Evolutionary conservation across 768 basidiomycete genomes (phyloP).

Genomic region (Termitomyces sp.): DNA sequence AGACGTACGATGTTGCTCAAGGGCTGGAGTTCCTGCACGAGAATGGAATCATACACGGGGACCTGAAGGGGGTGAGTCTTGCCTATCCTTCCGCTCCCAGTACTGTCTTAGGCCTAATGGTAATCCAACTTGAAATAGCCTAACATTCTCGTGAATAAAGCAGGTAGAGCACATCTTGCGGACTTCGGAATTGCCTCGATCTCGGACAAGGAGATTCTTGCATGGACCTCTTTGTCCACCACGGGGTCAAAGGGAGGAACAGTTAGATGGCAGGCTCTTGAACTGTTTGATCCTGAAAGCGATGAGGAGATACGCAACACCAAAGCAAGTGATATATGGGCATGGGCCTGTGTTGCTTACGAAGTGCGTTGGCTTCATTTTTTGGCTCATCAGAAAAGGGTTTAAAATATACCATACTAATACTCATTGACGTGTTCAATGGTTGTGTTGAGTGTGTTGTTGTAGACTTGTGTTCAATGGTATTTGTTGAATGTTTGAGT

Average conservation of each 20-base stretch:
- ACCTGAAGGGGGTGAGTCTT: conserved; percentile 2
- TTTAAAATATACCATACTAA: too few relatives aligned
- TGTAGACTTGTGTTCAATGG: too few relatives aligned
- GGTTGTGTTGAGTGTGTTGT: too few relatives aligned
- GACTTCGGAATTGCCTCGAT: conserved; percentile 4
- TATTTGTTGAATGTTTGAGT: too few relatives aligned
- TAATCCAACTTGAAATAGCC: too few relatives aligned
- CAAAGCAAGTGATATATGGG: background rate
- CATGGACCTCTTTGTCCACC: conserved; percentile 3
- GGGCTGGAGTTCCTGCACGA: background rate
- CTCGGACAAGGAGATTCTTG: background rate
- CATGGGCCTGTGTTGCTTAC: background rate
- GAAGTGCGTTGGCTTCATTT: too few relatives aligned
- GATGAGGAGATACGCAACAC: background rate
- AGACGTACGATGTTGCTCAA: background rate
- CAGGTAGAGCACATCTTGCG: background rate
- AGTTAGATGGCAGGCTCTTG: conserved; percentile 6
- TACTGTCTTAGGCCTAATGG: too few relatives aligned
- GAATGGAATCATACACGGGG: too few relatives aligned
- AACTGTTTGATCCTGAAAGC: background rate
- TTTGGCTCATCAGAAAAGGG: too few relatives aligned
- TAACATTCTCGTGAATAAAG: background rate
- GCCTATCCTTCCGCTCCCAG: background rate
- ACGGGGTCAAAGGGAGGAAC: background rate
- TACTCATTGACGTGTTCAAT: too few relatives aligned